Percentiles rank a stretch among this genome's conserved stretches.
phyloP scores from a whole-genome alignment of 805 yeast genomes.

The Myxozyma neotropica region DNA sequence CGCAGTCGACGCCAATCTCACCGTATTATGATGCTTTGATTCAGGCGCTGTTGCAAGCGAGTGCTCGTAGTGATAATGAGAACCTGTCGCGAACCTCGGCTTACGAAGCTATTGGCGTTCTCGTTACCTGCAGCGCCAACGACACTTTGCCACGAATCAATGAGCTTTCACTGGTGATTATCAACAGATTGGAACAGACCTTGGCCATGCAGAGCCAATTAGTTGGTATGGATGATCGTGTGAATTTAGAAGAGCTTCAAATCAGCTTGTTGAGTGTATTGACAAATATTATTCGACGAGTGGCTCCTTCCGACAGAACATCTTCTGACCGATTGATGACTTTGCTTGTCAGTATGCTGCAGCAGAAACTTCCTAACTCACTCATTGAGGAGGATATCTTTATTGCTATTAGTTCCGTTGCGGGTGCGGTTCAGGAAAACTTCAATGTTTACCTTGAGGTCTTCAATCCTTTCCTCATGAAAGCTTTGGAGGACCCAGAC shows the following conservation, averaged over 20 bases:
- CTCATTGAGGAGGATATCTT: constrained; percentile 92
- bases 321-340: constrained; percentile 81
- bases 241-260: constrained; percentile 82
- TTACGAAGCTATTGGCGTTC: constrained; percentile 84
- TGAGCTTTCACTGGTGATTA: constrained; percentile 71
- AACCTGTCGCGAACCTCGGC: constrained; percentile 91
- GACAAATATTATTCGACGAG: constrained; percentile 82
- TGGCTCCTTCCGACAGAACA: constrained; percentile 58
- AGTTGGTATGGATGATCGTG: constrained; percentile 67
- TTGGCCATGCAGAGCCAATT: constrained; percentile 61
- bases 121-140: constrained; percentile 73
- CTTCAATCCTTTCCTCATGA: constrained; percentile 78
- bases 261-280: constrained; percentile 72
- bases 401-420: constrained; percentile 87
- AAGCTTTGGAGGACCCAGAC: constrained; percentile 71
- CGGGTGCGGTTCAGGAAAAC: constrained; percentile 71
- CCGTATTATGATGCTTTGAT: constrained; percentile 70
- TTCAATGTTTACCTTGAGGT: constrained; percentile 78
- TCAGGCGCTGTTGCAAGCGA: constrained; percentile 68
- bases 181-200: constrained; percentile 72
- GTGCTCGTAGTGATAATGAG: constrained; percentile 79
- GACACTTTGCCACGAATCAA: constrained; percentile 71
- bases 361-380: constrained; percentile 64
- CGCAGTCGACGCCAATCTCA: constrained; percentile 64
- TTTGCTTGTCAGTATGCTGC: constrained; percentile 72